phyloP scores from a whole-genome alignment of 2,329 filamentous ascomycete genomes.

The Sporothrix brasiliensis region DNA sequence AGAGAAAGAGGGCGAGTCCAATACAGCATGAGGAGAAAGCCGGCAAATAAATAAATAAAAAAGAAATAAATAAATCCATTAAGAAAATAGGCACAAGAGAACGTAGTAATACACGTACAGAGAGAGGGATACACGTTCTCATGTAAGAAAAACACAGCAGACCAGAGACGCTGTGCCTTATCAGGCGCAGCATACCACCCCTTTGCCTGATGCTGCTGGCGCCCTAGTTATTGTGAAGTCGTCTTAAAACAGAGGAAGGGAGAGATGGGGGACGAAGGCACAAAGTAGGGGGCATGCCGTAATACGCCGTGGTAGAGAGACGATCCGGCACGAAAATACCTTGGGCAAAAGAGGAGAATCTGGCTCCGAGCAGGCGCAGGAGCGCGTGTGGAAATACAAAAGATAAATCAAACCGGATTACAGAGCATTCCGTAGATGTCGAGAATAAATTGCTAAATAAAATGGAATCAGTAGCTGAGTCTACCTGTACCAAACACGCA shows the following conservation, averaged over 20 bases:
- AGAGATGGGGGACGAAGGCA: background rate
- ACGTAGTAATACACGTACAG: background rate
- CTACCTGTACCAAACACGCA: background rate
- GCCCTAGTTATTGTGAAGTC: conserved; percentile 10
- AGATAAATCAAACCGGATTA: background rate
- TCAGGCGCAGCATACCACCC: conserved; percentile 6
- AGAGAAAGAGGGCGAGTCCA: background rate
- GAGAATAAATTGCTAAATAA: background rate
- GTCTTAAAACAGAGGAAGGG: background rate
- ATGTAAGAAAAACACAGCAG: background rate
- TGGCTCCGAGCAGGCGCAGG: background rate
- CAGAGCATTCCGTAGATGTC: background rate
- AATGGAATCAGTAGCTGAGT: background rate
- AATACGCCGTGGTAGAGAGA: background rate
- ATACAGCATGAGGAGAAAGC: background rate
- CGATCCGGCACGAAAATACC: background rate
- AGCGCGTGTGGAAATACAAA: conserved; percentile 4
- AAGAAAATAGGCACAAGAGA: background rate
- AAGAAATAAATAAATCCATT: conserved; percentile 1
- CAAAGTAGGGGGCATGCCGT: background rate
- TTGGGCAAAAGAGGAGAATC: background rate
- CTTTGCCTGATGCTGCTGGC: conserved; percentile 20
- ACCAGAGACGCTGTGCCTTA: background rate
- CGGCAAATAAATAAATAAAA: conserved; percentile 1
- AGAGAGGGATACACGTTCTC: background rate